Conservation (phyloP, 805 yeast genomes). For the Nakazawaea wyomingensis region DNA sequence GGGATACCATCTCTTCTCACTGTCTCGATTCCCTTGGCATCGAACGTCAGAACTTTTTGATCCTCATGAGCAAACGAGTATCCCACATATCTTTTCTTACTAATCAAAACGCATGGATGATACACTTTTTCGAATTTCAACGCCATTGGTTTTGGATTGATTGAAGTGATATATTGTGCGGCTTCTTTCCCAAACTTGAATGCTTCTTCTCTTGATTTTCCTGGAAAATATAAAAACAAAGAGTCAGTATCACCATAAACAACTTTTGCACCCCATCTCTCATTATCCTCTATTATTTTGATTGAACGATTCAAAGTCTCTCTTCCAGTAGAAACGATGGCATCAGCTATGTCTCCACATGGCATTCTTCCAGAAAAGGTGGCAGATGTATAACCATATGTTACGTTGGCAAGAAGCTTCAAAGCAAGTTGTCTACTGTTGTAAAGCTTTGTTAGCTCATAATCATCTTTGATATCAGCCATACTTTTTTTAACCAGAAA, state of each 20-base stretch:
- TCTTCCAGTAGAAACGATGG: slow-evolving; percentile 86
- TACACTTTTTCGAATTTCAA: slow-evolving; percentile 92
- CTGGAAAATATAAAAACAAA: slow-evolving; percentile 85
- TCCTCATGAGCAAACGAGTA: slow-evolving; percentile 58
- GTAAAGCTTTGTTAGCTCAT: slow-evolving; percentile 48
- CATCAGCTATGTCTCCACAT: slow-evolving; percentile 89
- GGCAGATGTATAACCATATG: slow-evolving; percentile 94
- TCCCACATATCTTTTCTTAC: slow-evolving; percentile 92
- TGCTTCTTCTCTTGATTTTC: slow-evolving; percentile 71
- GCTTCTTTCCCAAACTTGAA: slow-evolving; percentile 69
- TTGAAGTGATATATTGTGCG: slow-evolving; percentile 54
- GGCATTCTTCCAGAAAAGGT: slow-evolving; percentile 98
- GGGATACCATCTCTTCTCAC: slow-evolving; percentile 93
- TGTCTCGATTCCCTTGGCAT: slow-evolving; percentile 96
- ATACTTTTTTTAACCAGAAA: slow-evolving; percentile 74
- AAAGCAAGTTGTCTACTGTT: slow-evolving; percentile 81
- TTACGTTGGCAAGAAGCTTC: slow-evolving; percentile 88
- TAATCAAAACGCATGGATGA: slow-evolving; percentile 74
- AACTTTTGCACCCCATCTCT: slow-evolving; percentile 80
- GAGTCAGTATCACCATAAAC: slow-evolving; percentile 98
- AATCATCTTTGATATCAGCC: slow-evolving; percentile 41
- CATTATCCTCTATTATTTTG: slow-evolving; percentile 52
- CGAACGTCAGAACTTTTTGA: slow-evolving; percentile 63
- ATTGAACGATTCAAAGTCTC: slow-evolving; percentile 76
- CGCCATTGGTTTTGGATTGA: slow-evolving; percentile 75